Evolutionary conservation across 208 protist genomes (phyloP).

Genomic region (Phytomonas serpens): DNA sequence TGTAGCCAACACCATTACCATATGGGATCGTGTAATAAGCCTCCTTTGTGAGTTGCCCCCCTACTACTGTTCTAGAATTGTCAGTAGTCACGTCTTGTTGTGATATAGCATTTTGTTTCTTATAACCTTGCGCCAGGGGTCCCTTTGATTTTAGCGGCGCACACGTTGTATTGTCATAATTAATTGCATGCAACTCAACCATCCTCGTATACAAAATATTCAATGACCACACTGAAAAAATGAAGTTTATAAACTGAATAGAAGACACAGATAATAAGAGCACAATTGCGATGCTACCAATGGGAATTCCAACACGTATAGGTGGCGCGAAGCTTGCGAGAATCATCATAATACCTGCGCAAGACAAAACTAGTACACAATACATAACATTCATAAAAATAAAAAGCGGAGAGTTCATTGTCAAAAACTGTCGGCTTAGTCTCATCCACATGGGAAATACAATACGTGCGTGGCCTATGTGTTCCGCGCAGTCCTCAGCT

Average conservation of each 20-base stretch:
- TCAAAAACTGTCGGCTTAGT: constrained; percentile 37
- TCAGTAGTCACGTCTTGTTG: not conserved
- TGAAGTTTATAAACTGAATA: constrained; percentile 6
- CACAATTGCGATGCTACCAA: constrained; percentile 36
- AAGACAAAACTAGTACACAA: constrained; percentile 33
- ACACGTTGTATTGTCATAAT: not conserved
- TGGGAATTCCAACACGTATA: constrained; percentile 22
- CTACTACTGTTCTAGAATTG: not conserved
- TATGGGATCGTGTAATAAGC: constrained; percentile 81
- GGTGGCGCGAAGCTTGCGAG: constrained; percentile 38
- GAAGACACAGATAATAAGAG: constrained; percentile 35
- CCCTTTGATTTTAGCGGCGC: not conserved
- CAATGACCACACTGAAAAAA: constrained; percentile 1
- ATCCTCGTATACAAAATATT: constrained; percentile 3
- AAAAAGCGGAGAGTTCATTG: constrained; percentile 26
- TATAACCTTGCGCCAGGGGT: not conserved
- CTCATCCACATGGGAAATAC: constrained; percentile 42
- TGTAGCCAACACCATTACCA: constrained; percentile 56
- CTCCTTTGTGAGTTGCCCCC: not conserved
- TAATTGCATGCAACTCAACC: not conserved
- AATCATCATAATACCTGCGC: constrained; percentile 35
- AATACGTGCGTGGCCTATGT: constrained; percentile 42
- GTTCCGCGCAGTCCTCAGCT: constrained; percentile 59
- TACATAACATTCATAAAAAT: constrained; percentile 37
- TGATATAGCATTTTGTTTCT: not conserved